Conservation (phyloP, 208 protist genomes). For the Naegleria gruberi region DNA sequence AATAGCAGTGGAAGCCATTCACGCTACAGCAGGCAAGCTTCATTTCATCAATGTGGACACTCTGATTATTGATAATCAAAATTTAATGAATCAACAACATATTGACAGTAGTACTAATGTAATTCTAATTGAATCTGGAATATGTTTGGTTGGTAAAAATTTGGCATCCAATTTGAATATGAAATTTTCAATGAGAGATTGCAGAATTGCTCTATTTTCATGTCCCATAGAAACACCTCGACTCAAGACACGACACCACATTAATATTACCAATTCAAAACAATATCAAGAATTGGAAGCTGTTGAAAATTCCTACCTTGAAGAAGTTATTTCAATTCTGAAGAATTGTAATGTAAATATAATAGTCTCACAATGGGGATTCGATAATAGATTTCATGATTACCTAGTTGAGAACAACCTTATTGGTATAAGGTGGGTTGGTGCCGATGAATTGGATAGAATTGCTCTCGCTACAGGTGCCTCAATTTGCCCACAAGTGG, state of each 20-base stretch:
- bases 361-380: background rate
- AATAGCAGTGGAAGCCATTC: constrained; percentile 35
- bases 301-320: background rate
- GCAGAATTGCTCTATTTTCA: background rate
- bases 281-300: background rate
- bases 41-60: background rate
- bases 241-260: background rate
- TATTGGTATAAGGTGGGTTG: constrained; percentile 95
- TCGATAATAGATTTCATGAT: background rate
- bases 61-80: background rate
- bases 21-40: background rate
- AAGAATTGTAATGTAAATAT: background rate
- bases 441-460: constrained; percentile 97
- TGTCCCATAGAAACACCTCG: background rate
- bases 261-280: background rate
- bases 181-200: background rate
- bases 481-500: constrained; percentile 86
- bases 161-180: background rate
- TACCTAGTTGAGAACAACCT: constrained; percentile 87
- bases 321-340: background rate
- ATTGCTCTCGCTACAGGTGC: constrained; percentile 94
- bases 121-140: background rate
- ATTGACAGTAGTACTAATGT: background rate
- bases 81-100: background rate
- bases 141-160: background rate